Evolutionary conservation across 2,329 filamentous ascomycete species (phyloP).

Genomic region (Diaporthe citri): DNA sequence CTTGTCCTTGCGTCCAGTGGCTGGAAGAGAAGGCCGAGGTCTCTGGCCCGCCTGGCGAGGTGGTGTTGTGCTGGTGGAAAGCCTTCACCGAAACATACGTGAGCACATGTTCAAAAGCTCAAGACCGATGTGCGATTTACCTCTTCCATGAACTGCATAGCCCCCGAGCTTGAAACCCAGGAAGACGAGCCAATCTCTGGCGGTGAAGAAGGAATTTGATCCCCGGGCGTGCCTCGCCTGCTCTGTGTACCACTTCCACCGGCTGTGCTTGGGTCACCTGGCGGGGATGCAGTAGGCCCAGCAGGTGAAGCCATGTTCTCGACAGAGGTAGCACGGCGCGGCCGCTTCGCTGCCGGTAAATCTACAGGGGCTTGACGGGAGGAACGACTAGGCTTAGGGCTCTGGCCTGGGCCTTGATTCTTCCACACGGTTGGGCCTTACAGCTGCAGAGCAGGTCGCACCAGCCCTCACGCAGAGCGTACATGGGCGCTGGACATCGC

Average conservation of each 20-base stretch:
- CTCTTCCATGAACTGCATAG: slow-evolving; percentile 16
- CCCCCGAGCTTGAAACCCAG: background rate
- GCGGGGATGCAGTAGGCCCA: too few species aligned
- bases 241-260: too few species aligned
- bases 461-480: background rate
- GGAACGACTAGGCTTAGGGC: background rate
- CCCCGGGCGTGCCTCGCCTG: background rate
- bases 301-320: background rate
- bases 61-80: slow-evolving; percentile 5
- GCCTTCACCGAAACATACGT: background rate
- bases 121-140: background rate
- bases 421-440: slow-evolving; percentile 4
- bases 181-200: background rate
- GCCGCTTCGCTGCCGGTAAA: background rate
- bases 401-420: background rate
- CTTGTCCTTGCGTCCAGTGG: background rate
- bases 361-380: background rate
- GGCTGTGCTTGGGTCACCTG: background rate
- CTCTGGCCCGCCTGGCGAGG: background rate
- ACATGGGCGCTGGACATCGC: slow-evolving; percentile 5
- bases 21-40: background rate
- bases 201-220: background rate
- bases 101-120: background rate
- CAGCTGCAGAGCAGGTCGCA: background rate
- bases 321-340: background rate